Percentiles rank a stretch among this genome's conserved stretches.
phyloP scores from a whole-genome alignment of 2,329 filamentous ascomycete species.

The Fusarium udum region DNA sequence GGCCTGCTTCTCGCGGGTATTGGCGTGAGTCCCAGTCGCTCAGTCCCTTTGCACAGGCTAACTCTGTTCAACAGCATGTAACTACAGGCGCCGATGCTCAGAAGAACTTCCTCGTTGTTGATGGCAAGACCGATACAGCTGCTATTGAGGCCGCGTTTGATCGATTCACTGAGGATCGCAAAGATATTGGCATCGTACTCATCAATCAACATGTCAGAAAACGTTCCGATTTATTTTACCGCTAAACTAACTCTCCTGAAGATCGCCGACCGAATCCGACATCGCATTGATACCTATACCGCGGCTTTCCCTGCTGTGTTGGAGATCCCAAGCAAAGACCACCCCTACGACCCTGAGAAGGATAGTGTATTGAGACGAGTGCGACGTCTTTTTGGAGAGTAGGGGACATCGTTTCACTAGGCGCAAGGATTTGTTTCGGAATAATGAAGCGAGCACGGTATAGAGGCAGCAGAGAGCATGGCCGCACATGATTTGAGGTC shows the following conservation, averaged over 20 bases:
- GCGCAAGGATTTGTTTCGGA: slow-evolving; percentile 13
- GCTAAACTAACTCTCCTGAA: slow-evolving; percentile 52
- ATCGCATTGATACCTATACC: slow-evolving; percentile 89
- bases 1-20: slow-evolving; percentile 94
- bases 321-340: slow-evolving; percentile 98
- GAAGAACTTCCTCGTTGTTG: slow-evolving; percentile 98
- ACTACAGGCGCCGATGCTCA: slow-evolving; percentile 87
- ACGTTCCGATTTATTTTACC: neutral
- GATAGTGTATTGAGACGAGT: slow-evolving; percentile 96
- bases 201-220: slow-evolving; percentile 93
- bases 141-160: slow-evolving; percentile 92
- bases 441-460: slow-evolving; percentile 2
- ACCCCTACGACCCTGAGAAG: slow-evolving; percentile 98
- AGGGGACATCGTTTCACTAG: slow-evolving; percentile 39
- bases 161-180: slow-evolving; percentile 85
- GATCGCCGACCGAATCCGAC: slow-evolving; percentile 93
- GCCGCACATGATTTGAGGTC: slow-evolving; percentile 1
- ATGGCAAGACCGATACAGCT: slow-evolving; percentile 88
- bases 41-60: neutral
- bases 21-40: slow-evolving; percentile 69
- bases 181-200: slow-evolving; percentile 95
- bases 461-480: neutral
- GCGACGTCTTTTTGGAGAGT: slow-evolving; percentile 73
- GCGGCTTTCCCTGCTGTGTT: slow-evolving; percentile 95
- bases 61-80: slow-evolving; percentile 73